Evolutionary conservation across 2,329 filamentous ascomycete species (phyloP).

Genomic region (Amauroascus niger): DNA sequence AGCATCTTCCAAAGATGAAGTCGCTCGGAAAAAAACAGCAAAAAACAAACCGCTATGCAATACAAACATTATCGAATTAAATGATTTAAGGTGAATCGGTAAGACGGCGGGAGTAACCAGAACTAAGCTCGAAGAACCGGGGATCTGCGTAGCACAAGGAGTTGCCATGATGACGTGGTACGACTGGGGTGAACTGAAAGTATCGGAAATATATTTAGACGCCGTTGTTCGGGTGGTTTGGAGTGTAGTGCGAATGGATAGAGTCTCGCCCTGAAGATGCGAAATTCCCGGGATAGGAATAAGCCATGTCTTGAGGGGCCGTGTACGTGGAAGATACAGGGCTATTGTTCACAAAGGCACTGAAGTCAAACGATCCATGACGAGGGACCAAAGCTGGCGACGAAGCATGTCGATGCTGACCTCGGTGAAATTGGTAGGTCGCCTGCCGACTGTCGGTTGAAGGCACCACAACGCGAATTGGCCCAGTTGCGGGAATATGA

Average conservation of each 20-base stretch:
- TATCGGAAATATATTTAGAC: background rate
- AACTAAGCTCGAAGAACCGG: background rate
- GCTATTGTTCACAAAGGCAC: conserved; percentile 23
- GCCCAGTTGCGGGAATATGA: background rate
- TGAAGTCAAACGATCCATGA: conserved; percentile 33
- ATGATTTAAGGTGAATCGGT: background rate
- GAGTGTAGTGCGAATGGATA: conserved; percentile 17
- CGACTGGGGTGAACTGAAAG: background rate
- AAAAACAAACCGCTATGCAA: conserved; percentile 7
- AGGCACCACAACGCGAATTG: conserved; percentile 3
- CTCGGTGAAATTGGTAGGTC: conserved; percentile 3
- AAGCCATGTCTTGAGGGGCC: conserved; percentile 24
- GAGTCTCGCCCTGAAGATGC: conserved; percentile 1
- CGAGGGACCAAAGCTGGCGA: conserved; percentile 14
- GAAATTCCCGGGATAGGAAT: conserved; percentile 19
- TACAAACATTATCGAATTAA: conserved; percentile 3
- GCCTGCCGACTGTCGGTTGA: conserved; percentile 1
- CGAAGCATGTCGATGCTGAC: conserved; percentile 29
- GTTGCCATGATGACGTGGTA: too few relatives aligned
- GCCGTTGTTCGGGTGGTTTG: background rate
- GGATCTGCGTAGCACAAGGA: background rate
- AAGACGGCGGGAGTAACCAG: background rate
- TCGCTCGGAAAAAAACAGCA: conserved; percentile 5
- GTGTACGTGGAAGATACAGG: conserved; percentile 24
- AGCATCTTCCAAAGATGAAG: conserved; percentile 15